A percentile compares a stretch with the other conserved stretches of the same genome.
Evolutionary conservation across 2,329 filamentous ascomycete genomes (phyloP).

Genomic region (Thielaviopsis populi): DNA sequence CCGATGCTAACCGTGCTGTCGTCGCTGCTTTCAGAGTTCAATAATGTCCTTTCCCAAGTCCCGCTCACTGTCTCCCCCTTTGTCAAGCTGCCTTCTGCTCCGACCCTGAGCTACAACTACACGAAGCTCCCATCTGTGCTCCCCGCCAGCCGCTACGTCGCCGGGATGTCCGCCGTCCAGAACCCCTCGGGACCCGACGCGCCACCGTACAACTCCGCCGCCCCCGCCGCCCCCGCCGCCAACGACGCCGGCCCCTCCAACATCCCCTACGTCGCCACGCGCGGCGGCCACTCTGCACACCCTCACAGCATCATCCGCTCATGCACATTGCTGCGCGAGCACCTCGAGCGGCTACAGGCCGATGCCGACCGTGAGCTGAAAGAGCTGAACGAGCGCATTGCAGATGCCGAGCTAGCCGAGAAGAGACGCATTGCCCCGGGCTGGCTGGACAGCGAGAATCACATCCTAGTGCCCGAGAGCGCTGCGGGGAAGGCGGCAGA

Average conservation of each 20-base stretch:
- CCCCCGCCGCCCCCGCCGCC: constrained; percentile 25
- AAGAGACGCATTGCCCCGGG: constrained; percentile 67
- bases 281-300: constrained; percentile 67
- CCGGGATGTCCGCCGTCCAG: constrained; percentile 30
- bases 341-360: constrained; percentile 53
- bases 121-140: constrained; percentile 76
- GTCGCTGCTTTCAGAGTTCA: constrained; percentile 43
- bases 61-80: constrained; percentile 91
- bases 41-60: constrained; percentile 81
- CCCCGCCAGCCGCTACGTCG: constrained; percentile 31
- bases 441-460: constrained; percentile 61
- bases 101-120: constrained; percentile 91
- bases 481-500: constrained; percentile 18
- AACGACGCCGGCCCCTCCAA: constrained; percentile 25
- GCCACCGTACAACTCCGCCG: constrained; percentile 24
- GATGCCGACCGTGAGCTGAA: constrained; percentile 53
- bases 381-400: constrained; percentile 53
- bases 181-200: background rate
- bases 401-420: constrained; percentile 55
- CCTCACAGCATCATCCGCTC: constrained; percentile 74
- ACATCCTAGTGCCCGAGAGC: constrained; percentile 53
- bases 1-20: background rate
- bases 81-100: constrained; percentile 73
- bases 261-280: constrained; percentile 56
- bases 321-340: constrained; percentile 61